phyloP scores from a whole-genome alignment of 306 rosid species.

The Datisca glomerata region DNA sequence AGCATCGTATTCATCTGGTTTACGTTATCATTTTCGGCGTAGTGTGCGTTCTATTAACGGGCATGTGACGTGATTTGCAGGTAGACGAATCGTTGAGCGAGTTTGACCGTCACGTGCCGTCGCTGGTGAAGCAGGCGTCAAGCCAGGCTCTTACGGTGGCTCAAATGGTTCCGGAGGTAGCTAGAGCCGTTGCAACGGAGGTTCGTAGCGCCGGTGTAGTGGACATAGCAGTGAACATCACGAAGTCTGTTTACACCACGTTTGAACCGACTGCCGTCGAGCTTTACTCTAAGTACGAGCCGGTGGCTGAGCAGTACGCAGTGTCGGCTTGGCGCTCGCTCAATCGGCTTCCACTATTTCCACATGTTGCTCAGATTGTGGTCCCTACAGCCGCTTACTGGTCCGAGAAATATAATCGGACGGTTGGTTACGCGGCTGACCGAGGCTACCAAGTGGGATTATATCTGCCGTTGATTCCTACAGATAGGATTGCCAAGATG shows the following conservation, averaged over 20 bases:
- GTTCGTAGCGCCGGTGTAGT: slow-evolving; percentile 25
- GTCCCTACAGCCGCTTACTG: slow-evolving; percentile 32
- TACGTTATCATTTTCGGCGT: background rate
- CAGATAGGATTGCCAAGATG: slow-evolving; percentile 23
- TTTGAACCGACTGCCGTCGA: slow-evolving; percentile 27
- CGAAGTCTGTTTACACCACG: slow-evolving; percentile 12
- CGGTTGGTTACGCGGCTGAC: slow-evolving; percentile 16
- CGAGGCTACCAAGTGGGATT: slow-evolving; percentile 14
- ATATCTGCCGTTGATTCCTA: slow-evolving; percentile 32
- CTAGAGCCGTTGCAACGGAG: slow-evolving; percentile 15
- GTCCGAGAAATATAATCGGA: slow-evolving; percentile 29
- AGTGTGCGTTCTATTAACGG: background rate
- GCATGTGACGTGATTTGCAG: slow-evolving; percentile 12
- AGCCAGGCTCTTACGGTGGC: slow-evolving; percentile 9
- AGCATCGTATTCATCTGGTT: background rate
- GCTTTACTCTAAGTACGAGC: slow-evolving; percentile 27
- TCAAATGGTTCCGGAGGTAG: slow-evolving; percentile 14
- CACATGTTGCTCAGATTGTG: slow-evolving; percentile 22
- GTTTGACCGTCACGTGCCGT: slow-evolving; percentile 24
- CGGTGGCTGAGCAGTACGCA: slow-evolving; percentile 30
- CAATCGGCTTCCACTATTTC: slow-evolving; percentile 34
- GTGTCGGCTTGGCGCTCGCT: slow-evolving; percentile 31
- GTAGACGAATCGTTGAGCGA: slow-evolving; percentile 26
- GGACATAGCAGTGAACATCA: slow-evolving; percentile 16
- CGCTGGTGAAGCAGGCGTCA: slow-evolving; percentile 22